phyloP scores from a whole-genome alignment of 1,284 basidiomycete genomes.

The Moesziomyces sp. region DNA sequence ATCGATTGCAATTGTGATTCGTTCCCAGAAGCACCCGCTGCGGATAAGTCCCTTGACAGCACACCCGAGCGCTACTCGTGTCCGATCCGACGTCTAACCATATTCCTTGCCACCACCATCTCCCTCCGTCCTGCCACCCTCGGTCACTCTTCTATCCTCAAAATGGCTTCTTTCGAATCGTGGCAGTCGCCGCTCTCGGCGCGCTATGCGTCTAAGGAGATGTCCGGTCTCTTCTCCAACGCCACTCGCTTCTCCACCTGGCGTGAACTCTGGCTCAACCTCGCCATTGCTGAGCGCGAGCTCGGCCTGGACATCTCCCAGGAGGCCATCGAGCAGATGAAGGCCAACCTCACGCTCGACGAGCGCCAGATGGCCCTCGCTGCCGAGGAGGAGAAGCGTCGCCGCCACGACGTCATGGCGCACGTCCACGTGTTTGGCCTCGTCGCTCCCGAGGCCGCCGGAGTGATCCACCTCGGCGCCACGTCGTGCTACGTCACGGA shows the following conservation, averaged over 20 bases:
- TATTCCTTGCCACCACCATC: slow-evolving; percentile 1
- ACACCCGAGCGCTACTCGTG: not conserved
- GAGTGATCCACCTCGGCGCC: slow-evolving; percentile 96
- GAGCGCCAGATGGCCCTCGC: slow-evolving; percentile 91
- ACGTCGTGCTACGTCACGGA: slow-evolving; percentile 99
- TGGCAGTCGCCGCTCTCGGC: slow-evolving; percentile 66
- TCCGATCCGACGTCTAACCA: not conserved
- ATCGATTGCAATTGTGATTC: slow-evolving; percentile 1
- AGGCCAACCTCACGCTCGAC: slow-evolving; percentile 83
- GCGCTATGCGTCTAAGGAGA: slow-evolving; percentile 98
- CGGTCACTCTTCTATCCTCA: not conserved
- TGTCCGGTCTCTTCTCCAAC: slow-evolving; percentile 94
- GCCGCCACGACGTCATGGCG: slow-evolving; percentile 99
- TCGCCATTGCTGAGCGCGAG: slow-evolving; percentile 95
- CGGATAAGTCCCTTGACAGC: too few species aligned
- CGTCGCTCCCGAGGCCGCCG: slow-evolving; percentile 92
- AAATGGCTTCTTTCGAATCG: slow-evolving; percentile 50
- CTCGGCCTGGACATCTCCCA: slow-evolving; percentile 90
- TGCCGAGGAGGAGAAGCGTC: slow-evolving; percentile 93
- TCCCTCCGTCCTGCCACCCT: not conserved
- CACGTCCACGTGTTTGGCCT: slow-evolving; percentile 97
- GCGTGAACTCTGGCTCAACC: slow-evolving; percentile 94
- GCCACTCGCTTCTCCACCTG: slow-evolving; percentile 95
- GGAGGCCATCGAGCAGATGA: slow-evolving; percentile 93
- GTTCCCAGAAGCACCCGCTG: not conserved